Percentiles rank a stretch among this genome's conserved stretches.
Evolutionary conservation across 2,329 filamentous ascomycete genomes (phyloP).

Genomic region (Colletotrichum phormii): DNA sequence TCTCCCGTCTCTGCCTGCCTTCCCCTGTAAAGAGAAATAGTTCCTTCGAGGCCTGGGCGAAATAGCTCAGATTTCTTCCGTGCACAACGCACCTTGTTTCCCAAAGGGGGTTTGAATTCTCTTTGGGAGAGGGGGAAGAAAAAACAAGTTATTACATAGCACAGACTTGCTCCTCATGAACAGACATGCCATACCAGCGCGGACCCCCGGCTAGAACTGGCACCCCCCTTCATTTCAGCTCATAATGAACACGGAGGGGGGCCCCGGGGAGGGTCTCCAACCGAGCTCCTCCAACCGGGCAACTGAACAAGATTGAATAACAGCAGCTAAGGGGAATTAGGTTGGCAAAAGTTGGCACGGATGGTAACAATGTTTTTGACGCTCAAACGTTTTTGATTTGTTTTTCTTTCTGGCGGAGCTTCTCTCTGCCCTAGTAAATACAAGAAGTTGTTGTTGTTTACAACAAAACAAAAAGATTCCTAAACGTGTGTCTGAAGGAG

Average conservation of each 20-base stretch:
- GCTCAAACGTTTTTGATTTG: not conserved
- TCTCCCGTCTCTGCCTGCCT: not conserved
- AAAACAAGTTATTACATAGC: not conserved
- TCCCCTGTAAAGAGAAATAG: not conserved
- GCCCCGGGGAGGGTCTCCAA: no score
- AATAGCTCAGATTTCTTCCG: not conserved
- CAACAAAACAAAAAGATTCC: not conserved
- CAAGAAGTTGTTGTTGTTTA: not conserved
- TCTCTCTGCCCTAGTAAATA: not conserved
- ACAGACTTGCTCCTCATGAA: not conserved
- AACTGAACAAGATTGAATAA: not conserved
- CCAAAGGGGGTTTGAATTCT: not conserved
- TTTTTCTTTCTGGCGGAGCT: not conserved
- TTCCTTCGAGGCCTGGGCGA: not conserved
- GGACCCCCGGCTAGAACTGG: not conserved
- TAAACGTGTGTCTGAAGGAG: not conserved
- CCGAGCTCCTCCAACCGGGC: not conserved
- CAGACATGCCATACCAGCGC: not conserved
- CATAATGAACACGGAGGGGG: conserved; percentile 1
- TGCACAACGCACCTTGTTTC: not conserved
- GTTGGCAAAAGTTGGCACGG: not conserved
- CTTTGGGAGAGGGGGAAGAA: no score
- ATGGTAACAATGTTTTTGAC: not conserved
- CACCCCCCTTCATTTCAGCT: conserved; percentile 25
- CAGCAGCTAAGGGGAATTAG: not conserved